These are phyloP conservation scores for Trichoderma parareesei DNA, from an alignment of 495 filamentous ascomycete genomes.

Conservation along the genomic window DNA sequence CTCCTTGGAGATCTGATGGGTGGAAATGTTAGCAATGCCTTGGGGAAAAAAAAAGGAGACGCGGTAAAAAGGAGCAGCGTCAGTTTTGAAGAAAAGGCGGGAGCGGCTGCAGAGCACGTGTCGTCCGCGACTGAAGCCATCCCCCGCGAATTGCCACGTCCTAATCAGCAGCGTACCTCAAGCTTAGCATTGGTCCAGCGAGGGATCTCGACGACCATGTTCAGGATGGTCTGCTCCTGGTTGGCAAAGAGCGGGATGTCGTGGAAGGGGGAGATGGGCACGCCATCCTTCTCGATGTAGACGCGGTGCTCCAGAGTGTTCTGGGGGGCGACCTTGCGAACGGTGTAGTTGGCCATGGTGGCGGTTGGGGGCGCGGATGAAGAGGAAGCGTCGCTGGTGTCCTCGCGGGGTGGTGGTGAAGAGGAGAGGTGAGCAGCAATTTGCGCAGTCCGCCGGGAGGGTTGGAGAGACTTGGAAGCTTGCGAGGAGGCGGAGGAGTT, in stretches of 20 bases:
- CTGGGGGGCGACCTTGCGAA: constrained; percentile 79
- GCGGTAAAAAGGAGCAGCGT: not conserved
- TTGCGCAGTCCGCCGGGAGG: constrained; percentile 42
- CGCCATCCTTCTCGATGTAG: constrained; percentile 96
- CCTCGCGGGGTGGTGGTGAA: constrained; percentile 16
- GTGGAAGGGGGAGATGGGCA: constrained; percentile 91
- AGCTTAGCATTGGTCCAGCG: constrained; percentile 99
- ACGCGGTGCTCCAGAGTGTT: constrained; percentile 96
- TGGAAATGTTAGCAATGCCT: constrained; percentile 12
- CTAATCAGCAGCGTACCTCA: constrained; percentile 55
- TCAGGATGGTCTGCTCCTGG: constrained; percentile 81
- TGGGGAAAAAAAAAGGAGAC: not conserved
- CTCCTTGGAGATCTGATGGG: constrained; percentile 82
- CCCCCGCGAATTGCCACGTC: not conserved
- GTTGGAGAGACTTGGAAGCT: constrained; percentile 18
- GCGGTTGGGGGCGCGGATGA: constrained; percentile 16
- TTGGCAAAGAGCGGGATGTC: constrained; percentile 98
- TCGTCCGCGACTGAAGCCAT: not conserved
- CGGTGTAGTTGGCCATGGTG: constrained; percentile 53
- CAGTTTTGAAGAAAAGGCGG: not conserved
- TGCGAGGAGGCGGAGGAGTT: constrained; percentile 23
- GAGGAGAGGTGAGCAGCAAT: constrained; percentile 44
- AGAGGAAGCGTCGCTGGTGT: not conserved
- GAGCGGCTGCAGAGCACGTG: not conserved
- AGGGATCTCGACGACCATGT: constrained; percentile 99